A percentile compares a stretch with the other conserved stretches of the same genome.
Conservation (phyloP, 768 basidiomycete genomes). For the Trichaptum fuscoviolaceum region DNA sequence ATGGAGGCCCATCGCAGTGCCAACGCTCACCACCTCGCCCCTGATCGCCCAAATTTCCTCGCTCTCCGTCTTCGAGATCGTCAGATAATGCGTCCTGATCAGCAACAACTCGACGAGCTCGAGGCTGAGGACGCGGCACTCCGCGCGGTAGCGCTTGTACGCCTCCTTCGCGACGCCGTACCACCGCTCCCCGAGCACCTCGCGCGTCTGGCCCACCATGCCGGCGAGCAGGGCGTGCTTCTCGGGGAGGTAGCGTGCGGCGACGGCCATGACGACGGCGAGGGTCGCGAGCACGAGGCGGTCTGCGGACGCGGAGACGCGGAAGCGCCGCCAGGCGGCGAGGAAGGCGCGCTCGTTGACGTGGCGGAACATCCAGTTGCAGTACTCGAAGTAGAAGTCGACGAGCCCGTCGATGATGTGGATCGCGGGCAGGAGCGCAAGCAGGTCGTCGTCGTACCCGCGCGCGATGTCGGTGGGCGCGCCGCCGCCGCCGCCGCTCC, state of each 20-base stretch:
- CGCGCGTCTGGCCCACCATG: slow-evolving; percentile 39
- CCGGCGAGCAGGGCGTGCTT: slow-evolving; percentile 56
- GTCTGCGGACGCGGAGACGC: slow-evolving; percentile 57
- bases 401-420: slow-evolving; percentile 71
- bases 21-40: slow-evolving; percentile 70
- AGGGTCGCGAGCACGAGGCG: slow-evolving; percentile 67
- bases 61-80: slow-evolving; percentile 65
- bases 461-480: slow-evolving; percentile 16
- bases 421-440: slow-evolving; percentile 57
- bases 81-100: slow-evolving; percentile 66
- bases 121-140: slow-evolving; percentile 56
- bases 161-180: slow-evolving; percentile 65
- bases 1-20: slow-evolving; percentile 79
- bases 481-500: slow-evolving; percentile 5
- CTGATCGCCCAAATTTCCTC: slow-evolving; percentile 78
- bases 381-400: slow-evolving; percentile 76
- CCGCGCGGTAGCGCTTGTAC: slow-evolving; percentile 55
- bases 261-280: slow-evolving; percentile 69
- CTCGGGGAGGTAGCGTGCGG: slow-evolving; percentile 65
- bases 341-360: slow-evolving; percentile 60
- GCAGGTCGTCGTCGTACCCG: slow-evolving; percentile 70
- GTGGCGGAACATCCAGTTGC: slow-evolving; percentile 84
- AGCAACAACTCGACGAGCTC: slow-evolving; percentile 75
- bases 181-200: slow-evolving; percentile 59
- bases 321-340: slow-evolving; percentile 69